Conservation (phyloP, 192 early-diverging fungal genomes). For the Podila clonocystis region DNA sequence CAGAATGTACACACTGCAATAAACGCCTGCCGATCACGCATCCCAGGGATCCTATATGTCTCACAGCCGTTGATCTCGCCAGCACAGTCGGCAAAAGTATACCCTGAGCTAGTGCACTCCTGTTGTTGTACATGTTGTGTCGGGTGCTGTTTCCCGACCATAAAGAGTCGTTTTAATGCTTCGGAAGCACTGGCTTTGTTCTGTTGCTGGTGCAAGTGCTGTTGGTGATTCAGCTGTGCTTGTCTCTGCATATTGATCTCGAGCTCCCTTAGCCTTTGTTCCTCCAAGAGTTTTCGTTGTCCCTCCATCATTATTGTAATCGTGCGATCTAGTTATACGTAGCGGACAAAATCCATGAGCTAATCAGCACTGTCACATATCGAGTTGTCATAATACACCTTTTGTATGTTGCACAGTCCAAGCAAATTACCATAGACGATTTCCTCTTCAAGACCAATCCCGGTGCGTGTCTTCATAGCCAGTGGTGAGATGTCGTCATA, state of each 20-base stretch:
- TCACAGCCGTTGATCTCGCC: constrained; percentile 47
- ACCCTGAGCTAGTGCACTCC: background rate
- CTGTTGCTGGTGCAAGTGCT: constrained; percentile 7
- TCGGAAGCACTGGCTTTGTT: constrained; percentile 18
- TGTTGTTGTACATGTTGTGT: background rate
- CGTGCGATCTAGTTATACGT: constrained; percentile 25
- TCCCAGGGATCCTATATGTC: constrained; percentile 32
- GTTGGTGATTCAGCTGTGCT: constrained; percentile 5
- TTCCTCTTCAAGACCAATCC: constrained; percentile 45
- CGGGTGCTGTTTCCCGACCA: constrained; percentile 14
- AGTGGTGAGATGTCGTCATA: constrained; percentile 42
- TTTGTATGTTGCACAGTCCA: no score
- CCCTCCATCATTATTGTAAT: constrained; percentile 46
- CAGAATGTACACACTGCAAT: constrained; percentile 33
- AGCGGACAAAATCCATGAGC: no score
- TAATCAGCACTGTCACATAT: no score
- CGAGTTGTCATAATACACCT: no score
- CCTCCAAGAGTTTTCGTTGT: constrained; percentile 23
- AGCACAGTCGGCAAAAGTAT: constrained; percentile 36
- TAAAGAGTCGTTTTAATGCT: constrained; percentile 36
- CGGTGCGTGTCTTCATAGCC: constrained; percentile 37
- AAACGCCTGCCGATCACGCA: constrained; percentile 30
- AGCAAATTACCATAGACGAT: constrained; percentile 35
- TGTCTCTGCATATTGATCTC: background rate
- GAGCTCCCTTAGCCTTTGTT: constrained; percentile 18